Base-by-base conservation (phyloP, 2,329 filamentous ascomycete species). In the Aspergillus niger region DNA sequence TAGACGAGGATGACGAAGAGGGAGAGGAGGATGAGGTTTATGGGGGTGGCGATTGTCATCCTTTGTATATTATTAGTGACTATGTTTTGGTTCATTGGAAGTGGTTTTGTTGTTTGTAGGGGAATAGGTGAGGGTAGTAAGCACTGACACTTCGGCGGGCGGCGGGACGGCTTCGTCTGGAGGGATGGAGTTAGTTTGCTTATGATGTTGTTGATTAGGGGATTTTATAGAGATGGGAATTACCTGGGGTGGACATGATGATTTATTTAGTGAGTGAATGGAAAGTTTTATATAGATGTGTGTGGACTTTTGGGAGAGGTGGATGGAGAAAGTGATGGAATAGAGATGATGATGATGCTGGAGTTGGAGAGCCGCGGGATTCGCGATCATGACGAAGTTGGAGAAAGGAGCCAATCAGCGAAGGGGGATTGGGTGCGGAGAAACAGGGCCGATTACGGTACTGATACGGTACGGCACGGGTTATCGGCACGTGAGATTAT, bases 21-120 rank as follows among this genome's bases (percentile, higher is more conserved):
- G 55, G 85, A 80, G 70, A 86, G 70, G 57, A 89, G 83, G 65
- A 87, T 76, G 41, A 88, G 74, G 74, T 89, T 89, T 68, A 88
- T 83, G 32, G 86, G 86, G 1, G 85, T 83, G 32, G 83, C 80
- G 67, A 85, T 78, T 8, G 83, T 79, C 64, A 82, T 80, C 44
- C 85, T 85, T 67, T n/a, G 57, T 65, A 54, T 22, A 24, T 36
- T 13, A 50, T 60, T 57, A 50, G 38, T 57, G 22, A 43, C 55
- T 32, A 41, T 54, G 26, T 50, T 50, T 20, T 20, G 20, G 8
- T 50, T 47, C 32, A 5, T 17, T 43, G 41, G n/a, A 13, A 36
- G 43, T 47, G 44, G 26, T 55, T 47, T 7, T 17, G 20, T 49
- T 15, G 20, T 10, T 20, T 20, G 20, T 20, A 20, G 20, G 20